Conservation (phyloP, 2,329 filamentous ascomycete species). For the Cylindrodendrum hubeiense region DNA sequence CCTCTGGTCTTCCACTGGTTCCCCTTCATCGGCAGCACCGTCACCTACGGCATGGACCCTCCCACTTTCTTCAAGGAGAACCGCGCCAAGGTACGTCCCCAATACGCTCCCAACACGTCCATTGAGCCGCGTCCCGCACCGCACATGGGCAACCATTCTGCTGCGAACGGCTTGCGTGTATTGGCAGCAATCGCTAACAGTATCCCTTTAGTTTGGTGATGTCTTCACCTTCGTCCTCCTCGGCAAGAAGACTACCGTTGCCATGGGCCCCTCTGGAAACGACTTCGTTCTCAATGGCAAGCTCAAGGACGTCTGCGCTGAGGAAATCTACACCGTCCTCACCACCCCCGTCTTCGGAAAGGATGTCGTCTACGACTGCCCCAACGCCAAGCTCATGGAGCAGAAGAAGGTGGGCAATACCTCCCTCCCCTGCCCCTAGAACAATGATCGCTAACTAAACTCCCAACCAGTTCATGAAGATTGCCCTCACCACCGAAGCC, state of each 20-base stretch:
- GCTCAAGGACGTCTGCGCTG: slow-evolving; percentile 88
- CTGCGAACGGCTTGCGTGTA: not conserved
- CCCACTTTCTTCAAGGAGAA: slow-evolving; percentile 85
- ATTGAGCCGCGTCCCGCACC: slow-evolving; percentile 1
- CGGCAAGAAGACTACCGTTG: slow-evolving; percentile 90
- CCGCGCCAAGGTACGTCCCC: slow-evolving; percentile 75
- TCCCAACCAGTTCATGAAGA: slow-evolving; percentile 77
- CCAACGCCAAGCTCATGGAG: slow-evolving; percentile 93
- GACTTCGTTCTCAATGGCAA: slow-evolving; percentile 95
- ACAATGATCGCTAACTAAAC: slow-evolving; percentile 31
- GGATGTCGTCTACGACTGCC: slow-evolving; percentile 91
- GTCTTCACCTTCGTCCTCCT: slow-evolving; percentile 91
- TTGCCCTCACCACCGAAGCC: slow-evolving; percentile 80
- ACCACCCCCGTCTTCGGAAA: slow-evolving; percentile 81
- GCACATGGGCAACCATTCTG: not conserved
- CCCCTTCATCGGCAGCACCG: slow-evolving; percentile 88
- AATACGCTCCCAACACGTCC: not conserved
- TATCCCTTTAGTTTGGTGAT: slow-evolving; percentile 77
- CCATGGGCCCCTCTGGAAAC: slow-evolving; percentile 84
- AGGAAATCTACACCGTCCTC: slow-evolving; percentile 88
- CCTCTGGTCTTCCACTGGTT: slow-evolving; percentile 86
- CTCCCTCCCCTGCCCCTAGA: not conserved
- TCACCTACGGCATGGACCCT: slow-evolving; percentile 95
- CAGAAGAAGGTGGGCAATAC: slow-evolving; percentile 82
- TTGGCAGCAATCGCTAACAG: slow-evolving; percentile 12